Evolutionary conservation across 768 basidiomycete genomes (phyloP).

Genomic region (Phaffia tasmanica): DNA sequence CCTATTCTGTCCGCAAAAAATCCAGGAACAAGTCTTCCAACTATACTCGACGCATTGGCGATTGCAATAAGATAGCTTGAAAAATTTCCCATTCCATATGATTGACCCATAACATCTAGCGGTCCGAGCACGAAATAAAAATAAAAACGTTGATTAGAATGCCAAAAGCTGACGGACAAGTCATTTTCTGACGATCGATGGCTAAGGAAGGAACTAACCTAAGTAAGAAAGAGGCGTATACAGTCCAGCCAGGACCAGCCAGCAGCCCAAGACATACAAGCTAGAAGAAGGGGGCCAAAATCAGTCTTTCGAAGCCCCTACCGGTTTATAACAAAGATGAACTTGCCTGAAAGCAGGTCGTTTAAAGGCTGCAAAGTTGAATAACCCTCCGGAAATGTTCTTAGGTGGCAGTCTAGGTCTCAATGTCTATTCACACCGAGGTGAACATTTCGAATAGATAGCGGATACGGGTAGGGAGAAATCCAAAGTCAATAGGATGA

Average conservation of each 20-base stretch:
- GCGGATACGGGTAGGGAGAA: no score
- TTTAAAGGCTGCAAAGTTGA: slow-evolving; percentile 24
- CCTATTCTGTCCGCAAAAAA: slow-evolving; percentile 16
- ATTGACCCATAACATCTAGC: slow-evolving; percentile 11
- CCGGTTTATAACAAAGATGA: neutral
- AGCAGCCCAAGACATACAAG: slow-evolving; percentile 20
- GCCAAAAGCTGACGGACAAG: no score
- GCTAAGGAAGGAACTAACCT: no score
- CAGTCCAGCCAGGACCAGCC: slow-evolving; percentile 15
- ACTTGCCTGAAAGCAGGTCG: slow-evolving; percentile 3
- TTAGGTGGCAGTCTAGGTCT: slow-evolving; percentile 25
- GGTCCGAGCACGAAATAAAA: no score
- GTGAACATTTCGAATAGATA: no score
- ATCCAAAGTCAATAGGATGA: no score
- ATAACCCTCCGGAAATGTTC: slow-evolving; percentile 19
- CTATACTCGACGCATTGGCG: slow-evolving; percentile 17
- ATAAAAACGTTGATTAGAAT: no score
- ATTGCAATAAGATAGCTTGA: slow-evolving; percentile 20
- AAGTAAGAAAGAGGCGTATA: slow-evolving; percentile 17
- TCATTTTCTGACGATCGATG: no score
- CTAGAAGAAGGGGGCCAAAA: neutral
- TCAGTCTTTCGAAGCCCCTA: neutral
- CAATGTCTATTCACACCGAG: slow-evolving; percentile 7
- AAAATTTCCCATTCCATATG: slow-evolving; percentile 3
- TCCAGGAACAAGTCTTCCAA: slow-evolving; percentile 19